phyloP scores from a whole-genome alignment of 202 grass and related monocot species.

The Eragrostis tef region DNA sequence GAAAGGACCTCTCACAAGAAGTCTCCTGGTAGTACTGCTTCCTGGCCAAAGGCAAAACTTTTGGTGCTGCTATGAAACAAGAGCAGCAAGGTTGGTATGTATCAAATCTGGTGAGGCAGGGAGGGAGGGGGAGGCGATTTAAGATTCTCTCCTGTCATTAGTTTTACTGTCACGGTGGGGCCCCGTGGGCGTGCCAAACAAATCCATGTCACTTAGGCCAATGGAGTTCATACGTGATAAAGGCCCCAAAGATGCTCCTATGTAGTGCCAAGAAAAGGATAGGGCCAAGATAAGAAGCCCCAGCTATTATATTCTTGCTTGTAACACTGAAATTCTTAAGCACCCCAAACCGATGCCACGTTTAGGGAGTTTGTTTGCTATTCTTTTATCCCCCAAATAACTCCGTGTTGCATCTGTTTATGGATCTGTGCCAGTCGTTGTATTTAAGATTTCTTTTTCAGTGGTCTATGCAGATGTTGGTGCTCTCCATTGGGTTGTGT shows the following conservation, averaged over 20 bases:
- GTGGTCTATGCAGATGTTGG: conserved; percentile 8
- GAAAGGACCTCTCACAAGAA: conserved; percentile 48
- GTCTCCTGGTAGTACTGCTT: conserved; percentile 49
- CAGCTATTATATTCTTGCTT: conserved; percentile 65
- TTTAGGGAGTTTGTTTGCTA: neutral
- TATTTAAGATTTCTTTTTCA: neutral
- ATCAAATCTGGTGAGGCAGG: conserved; percentile 66
- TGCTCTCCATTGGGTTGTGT: conserved; percentile 43
- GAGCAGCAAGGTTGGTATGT: conserved; percentile 53
- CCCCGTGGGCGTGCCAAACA: conserved; percentile 52
- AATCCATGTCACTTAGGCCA: conserved; percentile 62
- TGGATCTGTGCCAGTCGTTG: conserved; percentile 21
- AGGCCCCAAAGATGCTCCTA: conserved; percentile 67
- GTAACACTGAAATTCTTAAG: conserved; percentile 46
- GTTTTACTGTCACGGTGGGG: conserved; percentile 62
- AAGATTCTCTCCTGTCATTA: conserved; percentile 68
- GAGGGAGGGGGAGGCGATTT: conserved; percentile 53
- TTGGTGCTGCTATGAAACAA: conserved; percentile 53
- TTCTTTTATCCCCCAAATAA: too few relatives aligned
- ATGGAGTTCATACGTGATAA: conserved; percentile 56
- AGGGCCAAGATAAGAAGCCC: conserved; percentile 62
- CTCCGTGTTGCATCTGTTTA: neutral
- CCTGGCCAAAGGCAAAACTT: conserved; percentile 29
- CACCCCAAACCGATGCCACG: neutral
- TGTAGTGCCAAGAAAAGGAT: conserved; percentile 72